Evolutionary conservation across 495 filamentous ascomycete species (phyloP), one percentile per base, ranked within the genome.

Genomic region (Talaromyces proteolyticus): DNA sequence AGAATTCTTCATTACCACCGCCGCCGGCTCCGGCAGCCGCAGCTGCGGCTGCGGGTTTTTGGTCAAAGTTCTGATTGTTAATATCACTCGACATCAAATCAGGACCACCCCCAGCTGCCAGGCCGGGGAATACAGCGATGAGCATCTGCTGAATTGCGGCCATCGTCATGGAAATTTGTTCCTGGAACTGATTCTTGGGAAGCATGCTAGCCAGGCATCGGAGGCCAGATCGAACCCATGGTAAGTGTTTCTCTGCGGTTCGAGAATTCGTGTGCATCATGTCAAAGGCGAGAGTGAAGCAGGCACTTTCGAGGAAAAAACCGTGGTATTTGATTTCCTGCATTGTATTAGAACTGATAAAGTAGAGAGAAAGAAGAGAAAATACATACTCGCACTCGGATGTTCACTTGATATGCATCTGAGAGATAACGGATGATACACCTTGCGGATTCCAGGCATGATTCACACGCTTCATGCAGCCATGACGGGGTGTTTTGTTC

Each of bases 381-480:
- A 20, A 0, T 14, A 8, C 6, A 12, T 63, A 74, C 70, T 53
- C 58, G 57, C 16, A 69, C 66, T 20, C 65, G 46, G 17, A 69
- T 66, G 36, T 72, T 74, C 3, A 56, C 42, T 10, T 55, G 50
- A 25, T 61, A 67, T 2, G 67, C 60, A 45, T 66, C 67, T 22
- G 54, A 63, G 3, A 74, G 52, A 41, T 64, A 60, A 23, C 68
- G 66, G 18, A 74, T 68, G 0, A 67, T 69, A 22, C 64, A 57
- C 21, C 63, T 60, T 3, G 70, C 68, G 0, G 66, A 62, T 8
- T 60, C 61, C 5, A 69, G 53, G 6, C 63, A 60, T 21, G 63
- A 53, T n/a, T 62, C 63, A 29, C 70, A 74, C n/a, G 70, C 70
- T 48, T 74, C 67, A 16, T 72, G 68, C 3, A 74, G 52, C 70